phyloP scores from a whole-genome alignment of 345 rosid genomes.

The Eucalyptus microcorys region DNA sequence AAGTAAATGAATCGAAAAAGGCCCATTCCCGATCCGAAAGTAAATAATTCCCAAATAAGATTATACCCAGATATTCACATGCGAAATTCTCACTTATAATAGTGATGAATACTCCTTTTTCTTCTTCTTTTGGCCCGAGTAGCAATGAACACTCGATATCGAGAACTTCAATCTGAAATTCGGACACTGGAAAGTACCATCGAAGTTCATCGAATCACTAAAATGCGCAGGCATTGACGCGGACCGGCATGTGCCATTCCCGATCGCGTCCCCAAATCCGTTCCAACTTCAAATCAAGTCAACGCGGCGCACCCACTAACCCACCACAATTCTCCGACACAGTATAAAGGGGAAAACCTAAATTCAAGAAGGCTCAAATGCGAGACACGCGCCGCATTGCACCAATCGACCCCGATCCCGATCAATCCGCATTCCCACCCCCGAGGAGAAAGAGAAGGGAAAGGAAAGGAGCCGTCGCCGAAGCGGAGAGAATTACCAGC shows the following conservation, averaged over 20 bases:
- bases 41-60: neutral
- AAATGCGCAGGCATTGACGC: neutral
- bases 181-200: neutral
- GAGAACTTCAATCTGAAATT: neutral
- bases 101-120: neutral
- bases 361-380: neutral
- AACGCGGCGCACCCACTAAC: neutral
- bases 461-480: neutral
- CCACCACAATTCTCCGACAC: neutral
- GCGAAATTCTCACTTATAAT: neutral
- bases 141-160: neutral
- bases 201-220: neutral
- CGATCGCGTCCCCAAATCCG: neutral
- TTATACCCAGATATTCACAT: neutral
- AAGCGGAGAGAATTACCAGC: slow-evolving; percentile 45
- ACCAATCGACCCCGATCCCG: neutral
- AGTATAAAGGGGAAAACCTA: neutral
- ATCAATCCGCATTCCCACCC: slow-evolving; percentile 13
- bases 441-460: neutral
- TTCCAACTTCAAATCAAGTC: neutral
- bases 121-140: neutral
- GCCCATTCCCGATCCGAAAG: neutral
- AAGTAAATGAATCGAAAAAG: neutral
- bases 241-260: neutral
- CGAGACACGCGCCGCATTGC: neutral